Evolutionary conservation across 108 stramenopile genomes (phyloP), one percentile per base, ranked within the genome.

Genomic region (Skeletonema costatum): DNA sequence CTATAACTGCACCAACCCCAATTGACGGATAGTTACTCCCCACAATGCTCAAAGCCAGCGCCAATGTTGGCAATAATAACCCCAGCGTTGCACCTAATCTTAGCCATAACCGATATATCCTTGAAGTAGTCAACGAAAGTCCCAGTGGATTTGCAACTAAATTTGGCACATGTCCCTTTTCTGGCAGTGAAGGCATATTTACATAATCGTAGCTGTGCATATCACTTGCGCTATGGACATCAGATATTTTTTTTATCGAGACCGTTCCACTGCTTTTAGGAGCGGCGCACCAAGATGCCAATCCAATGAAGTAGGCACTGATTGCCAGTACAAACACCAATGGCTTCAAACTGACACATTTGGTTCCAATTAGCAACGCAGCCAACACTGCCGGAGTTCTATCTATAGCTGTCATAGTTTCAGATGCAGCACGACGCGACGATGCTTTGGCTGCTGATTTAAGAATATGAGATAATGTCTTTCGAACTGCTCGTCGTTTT

Each of bases 91-190:
- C 85, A 35, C 92, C 92, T 7, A 73, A 25, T 30, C 81, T 77
- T 14, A 90, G 65, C 92, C 92, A 93, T 31, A 36, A 36, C 10
- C 77, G 72, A 68, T 93, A 93, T 11, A 32, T 30, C 32, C 32
- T 50, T 8, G 88, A 89, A 30, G 70, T 46, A 31, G 85, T 77
- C 42, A 84, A 73, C 3, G 66, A 38, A 11, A 41, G 48, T 8
- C 91, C 91, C 65, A 93, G 36, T 14, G 92, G 92, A 74, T 90
- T 93, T 21, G 81, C 78, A 19, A 93, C 72, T 19, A 90, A 59
- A 17, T 60, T 53, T 2, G 92, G 92, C 35, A 93, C 92, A 61
- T 93, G 92, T 35, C 92, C 92, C 61, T 90, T 87, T 2, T 83
- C 74, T 44, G 92, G 92, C 2, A 89, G 33, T 1, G 87, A 81